Base-by-base conservation (phyloP, 1,139 yeast species). In the Suhomyces panamericanus region DNA sequence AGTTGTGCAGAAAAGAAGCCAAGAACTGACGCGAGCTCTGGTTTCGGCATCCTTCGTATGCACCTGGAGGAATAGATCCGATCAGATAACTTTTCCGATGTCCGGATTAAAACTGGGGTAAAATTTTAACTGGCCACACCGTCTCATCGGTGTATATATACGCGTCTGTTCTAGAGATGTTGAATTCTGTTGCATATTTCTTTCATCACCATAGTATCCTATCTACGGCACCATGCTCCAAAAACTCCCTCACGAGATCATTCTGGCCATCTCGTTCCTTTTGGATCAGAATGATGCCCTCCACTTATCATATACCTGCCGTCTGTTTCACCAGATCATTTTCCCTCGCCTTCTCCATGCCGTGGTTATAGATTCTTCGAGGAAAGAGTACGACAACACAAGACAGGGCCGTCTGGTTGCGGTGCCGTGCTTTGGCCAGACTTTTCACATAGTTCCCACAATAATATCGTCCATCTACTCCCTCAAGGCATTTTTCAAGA, bases 251-350 rank as follows among this genome's bases (percentile, higher is more conserved):
- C 22, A 26, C 10, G 58, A 55, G 31, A 26, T 55, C 6, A 29
- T 49, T 12, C 42, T 46, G 30, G 35, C 34, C 33, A 44, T 55
- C n/a, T 39, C 52, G 10, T 35, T 39, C 32, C 31, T 41, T 11
- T 47, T 55, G 32, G 43, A 38, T 35, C 58, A 54, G 32, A 47
- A 49, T 29, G 58, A 55, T 33, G 41, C 50, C 10, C 46, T 54
- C 26, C 43, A 39, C 16, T 36, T 54, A 24, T 41, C 49, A 10
- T 46, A 42, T 35, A 51, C 54, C 6, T 48, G 52, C 38, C 41
- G 27, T 4, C 30, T 32, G 6, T 29, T 52, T 6, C 38, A 47
- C 38, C 20, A n/a, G 6, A 37, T 49, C 12, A 38, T 45, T 9
- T 49, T 44, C 29, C 56, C 54, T 5, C 38, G 47, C 6, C 40